Evolutionary conservation across 805 yeast genomes (phyloP), one percentile per base, ranked within the genome.

Genomic region (Ogataea nonfermentans): DNA sequence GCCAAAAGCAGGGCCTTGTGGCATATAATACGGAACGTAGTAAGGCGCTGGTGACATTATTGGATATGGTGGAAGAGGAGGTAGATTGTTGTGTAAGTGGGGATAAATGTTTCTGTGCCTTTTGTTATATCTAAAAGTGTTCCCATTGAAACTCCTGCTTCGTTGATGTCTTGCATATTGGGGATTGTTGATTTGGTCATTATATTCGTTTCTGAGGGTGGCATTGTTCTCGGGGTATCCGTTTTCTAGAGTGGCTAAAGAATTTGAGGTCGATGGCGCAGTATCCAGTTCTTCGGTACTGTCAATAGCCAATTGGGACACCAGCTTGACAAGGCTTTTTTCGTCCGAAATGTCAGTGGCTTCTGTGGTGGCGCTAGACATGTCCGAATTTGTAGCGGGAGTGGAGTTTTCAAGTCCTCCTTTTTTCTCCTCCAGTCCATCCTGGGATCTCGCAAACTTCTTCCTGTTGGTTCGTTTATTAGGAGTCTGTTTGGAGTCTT

Each of bases 11-110:
- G 44, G 48, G 8, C 30, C 37, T 31, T 41, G 51, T 8, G 53
- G 47, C 32, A 47, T 26, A 15, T 44, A 43, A 27, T 51, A 50
- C 4, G 58, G 56, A 12, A 41, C 32, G 32, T 47, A 53, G 29
- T 50, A 50, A 20, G 48, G 49, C 6, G 46, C 29, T 13, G 47
- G 43, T n/a, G 42, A 24, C 7, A 46, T n/a, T 16, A 47, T 20
- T 23, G 49, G 51, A 34, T 51, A 52, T 22, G 49, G 40, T 4
- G 52, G 35, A 13, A 40, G 26, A 10, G 48, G 12, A 19, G 40
- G 33, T 17, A 35, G 30, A 37, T 31, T 39, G 39, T 27, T 43
- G n/a, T 36, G 9, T n/a, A 40, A 13, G 15, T 41, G 44, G 4
- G 43, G 28, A 23, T 30, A 40, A 5, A 35, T 25, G 35, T 37